Conservation (phyloP, 768 basidiomycete species). For the Dacryopinax primogenitus region DNA sequence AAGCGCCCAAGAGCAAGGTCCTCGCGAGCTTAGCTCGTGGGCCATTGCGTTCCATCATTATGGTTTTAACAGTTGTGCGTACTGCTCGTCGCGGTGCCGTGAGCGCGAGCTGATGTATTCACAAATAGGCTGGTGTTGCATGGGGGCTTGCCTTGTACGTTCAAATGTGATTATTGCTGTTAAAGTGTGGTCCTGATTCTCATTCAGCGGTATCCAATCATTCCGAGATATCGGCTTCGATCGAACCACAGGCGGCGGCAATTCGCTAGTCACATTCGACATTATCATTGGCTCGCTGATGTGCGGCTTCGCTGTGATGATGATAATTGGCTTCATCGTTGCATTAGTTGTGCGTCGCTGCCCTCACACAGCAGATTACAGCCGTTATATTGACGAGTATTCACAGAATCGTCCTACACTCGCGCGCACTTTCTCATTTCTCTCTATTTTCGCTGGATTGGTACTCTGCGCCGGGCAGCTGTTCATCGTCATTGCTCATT, state of each 20-base stretch:
- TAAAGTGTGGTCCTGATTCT: neutral
- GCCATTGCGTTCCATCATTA: neutral
- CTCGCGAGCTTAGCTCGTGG: neutral
- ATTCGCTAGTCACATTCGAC: neutral
- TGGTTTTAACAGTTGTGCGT: neutral
- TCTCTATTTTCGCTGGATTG: neutral
- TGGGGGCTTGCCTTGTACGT: neutral
- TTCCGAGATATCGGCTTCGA: neutral
- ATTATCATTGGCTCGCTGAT: neutral
- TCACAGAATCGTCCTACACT: neutral
- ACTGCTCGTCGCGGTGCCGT: neutral
- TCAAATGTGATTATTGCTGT: neutral
- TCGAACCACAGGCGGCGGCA: neutral
- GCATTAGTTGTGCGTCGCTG: neutral
- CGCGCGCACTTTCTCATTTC: neutral
- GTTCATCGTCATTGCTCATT: neutral
- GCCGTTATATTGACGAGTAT: neutral
- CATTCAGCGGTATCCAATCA: neutral
- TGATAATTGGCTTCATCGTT: neutral
- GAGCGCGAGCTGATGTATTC: neutral
- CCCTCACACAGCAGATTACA: neutral
- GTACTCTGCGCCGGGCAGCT: neutral
- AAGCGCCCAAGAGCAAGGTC: neutral
- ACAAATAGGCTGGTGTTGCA: neutral
- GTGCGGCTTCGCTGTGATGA: neutral